These are phyloP conservation scores for Clarireedia monteithiana DNA, from an alignment of 2,329 filamentous ascomycete genomes.

Conservation along the genomic window DNA sequence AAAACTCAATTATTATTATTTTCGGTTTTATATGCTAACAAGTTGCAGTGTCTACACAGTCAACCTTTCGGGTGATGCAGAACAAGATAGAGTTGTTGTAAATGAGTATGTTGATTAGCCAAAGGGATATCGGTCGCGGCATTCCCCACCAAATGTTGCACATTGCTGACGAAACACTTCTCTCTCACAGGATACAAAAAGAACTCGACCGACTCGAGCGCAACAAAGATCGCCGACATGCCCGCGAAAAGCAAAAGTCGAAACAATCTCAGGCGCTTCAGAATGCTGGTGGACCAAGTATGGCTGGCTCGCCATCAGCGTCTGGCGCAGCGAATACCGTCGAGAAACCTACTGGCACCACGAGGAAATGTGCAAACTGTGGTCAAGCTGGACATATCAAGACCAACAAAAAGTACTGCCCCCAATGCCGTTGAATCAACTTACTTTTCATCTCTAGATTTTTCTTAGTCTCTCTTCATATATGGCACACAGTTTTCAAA, in stretches of 20 bases:
- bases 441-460: neutral
- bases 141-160: too few species aligned
- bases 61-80: conserved; percentile 57
- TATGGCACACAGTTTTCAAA: neutral
- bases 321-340: conserved; percentile 35
- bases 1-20: too few species aligned
- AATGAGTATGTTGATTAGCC: conserved; percentile 38
- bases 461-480: neutral
- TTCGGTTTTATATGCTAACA: conserved; percentile 8
- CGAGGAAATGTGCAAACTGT: conserved; percentile 94
- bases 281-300: conserved; percentile 14
- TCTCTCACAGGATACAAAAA: conserved; percentile 47
- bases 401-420: conserved; percentile 86
- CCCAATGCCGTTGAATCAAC: conserved; percentile 9
- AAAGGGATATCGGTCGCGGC: too few species aligned
- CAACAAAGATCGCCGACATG: conserved; percentile 84
- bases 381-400: conserved; percentile 97
- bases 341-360: conserved; percentile 54
- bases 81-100: conserved; percentile 54
- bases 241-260: conserved; percentile 83
- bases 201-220: conserved; percentile 81
- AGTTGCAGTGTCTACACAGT: conserved; percentile 46
- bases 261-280: conserved; percentile 27
- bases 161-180: neutral
- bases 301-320: conserved; percentile 36